phyloP scores from a whole-genome alignment of 2,329 filamentous ascomycete species.

The Trichoderma aggressivum region DNA sequence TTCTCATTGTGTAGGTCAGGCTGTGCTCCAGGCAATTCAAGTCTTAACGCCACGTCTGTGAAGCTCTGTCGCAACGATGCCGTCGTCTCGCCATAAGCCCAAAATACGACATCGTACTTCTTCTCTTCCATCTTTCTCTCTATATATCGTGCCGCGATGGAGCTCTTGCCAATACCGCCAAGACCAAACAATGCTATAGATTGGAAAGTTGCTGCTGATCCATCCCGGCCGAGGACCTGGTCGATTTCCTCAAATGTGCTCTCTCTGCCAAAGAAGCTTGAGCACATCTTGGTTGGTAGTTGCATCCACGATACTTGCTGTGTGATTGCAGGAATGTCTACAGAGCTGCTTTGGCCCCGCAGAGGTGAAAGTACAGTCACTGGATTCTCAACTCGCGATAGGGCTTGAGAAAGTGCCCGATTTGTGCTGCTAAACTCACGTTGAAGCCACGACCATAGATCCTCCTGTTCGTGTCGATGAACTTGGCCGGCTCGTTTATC shows the following conservation, averaged over 20 bases:
- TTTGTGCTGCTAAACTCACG: too few relatives aligned
- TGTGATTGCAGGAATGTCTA: not conserved
- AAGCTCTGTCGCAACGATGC: not conserved
- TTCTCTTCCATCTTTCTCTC: not conserved
- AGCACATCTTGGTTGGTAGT: not conserved
- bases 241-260: not conserved
- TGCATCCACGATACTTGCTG: not conserved
- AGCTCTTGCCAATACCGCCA: not conserved
- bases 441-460: too few relatives aligned
- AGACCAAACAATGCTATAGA: not conserved
- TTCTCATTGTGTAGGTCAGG: not conserved
- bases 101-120: not conserved
- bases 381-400: too few relatives aligned
- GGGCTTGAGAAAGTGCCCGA: too few relatives aligned
- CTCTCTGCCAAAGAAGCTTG: not conserved
- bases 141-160: not conserved
- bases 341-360: not conserved
- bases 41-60: not conserved
- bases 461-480: too few relatives aligned
- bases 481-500: too few relatives aligned
- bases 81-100: not conserved
- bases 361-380: not conserved
- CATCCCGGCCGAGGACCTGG: not conserved
- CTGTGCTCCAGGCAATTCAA: not conserved
- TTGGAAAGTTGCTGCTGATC: not conserved